Evolutionary conservation across 2,329 filamentous ascomycete genomes (phyloP), one percentile per base, ranked within the genome.

Genomic region (Sphaerostilbella broomeana): DNA sequence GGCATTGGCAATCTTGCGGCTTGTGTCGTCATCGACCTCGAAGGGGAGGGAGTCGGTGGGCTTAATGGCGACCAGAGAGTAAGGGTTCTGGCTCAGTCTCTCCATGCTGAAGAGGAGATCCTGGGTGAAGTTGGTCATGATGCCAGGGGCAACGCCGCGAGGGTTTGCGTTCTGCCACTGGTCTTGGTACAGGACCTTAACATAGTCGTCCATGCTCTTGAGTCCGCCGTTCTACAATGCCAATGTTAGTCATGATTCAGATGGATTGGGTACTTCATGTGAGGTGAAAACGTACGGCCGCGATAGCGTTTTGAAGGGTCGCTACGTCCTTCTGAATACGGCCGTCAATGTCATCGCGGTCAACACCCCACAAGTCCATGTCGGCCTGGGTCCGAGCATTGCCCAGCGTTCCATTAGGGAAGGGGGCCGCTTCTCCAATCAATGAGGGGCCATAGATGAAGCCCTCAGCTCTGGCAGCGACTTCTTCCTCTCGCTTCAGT

Each of bases 21-120:
- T 54, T 10, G 54, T 49, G 1, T 35, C 28, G 24, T 59, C 47
- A 16, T 63, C 56, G 9, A 70, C 42, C 0, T 26, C 17, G 47
- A 70, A 70, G 1, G 62, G 59, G 1, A 70, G 50, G 1, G 35
- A 32, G 19, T 65, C 60, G 5, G 40, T 20, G 0, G 38, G 40
- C 4, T 55, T 51, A 12, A 58, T 28, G 6, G 66, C 53, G 19
- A 65, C 56, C 6, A 69, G 36, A 5, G 53, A 45, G 36, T 63
- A 69, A 0, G 67, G 66, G 37, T 63, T 65, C 24, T 57, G 49
- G 3, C 64, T 67, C 7, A 72, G 50, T 9, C 68, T 57, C 44
- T 69, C 63, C 68, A 71, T 72, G 4, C 65, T 66, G 47, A 72
- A 71, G 19, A 64, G 44, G 2, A 69, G 49, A 45, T 72, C 68